Base-by-base conservation (phyloP, 306 rosid species). In the Vigna reflexopilosa region DNA sequence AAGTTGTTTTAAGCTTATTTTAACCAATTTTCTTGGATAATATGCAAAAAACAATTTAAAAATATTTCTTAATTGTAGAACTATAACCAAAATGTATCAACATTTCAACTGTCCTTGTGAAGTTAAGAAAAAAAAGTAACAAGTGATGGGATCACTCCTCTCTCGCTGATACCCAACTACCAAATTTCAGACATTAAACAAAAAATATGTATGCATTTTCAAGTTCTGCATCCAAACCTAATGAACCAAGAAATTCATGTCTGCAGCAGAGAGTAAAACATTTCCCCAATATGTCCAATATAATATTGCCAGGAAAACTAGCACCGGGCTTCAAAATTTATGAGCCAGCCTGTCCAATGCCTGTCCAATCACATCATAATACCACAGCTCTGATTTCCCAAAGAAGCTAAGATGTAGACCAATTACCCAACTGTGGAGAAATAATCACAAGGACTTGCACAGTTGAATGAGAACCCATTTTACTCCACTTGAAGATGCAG, bases 181-280 rank as follows among this genome's bases (percentile, higher is more conserved):
- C 17, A 69, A 70, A 4, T 70, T 20, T 17, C 32, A 71, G 14
- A 10, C 9, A 14, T 34, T 12, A 48, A 19, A 48, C 20, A 38
- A 52, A 65, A 58, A 14, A 30, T 30, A 30, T 6, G 36, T 42
- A 12, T 42, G 73, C 20, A 61, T 62, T 64, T 71, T 71, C 22
- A 62, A 24, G 38, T 79, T 62, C 49, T n/a, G 24, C 71, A 67
- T 74, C 70, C 8, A 67, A 51, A 45, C 44, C 69, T 54, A 73
- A 55, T 22, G 8, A 1, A 17, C 42, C 49, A 74, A 34, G 34
- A 22, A 45, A 74, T 67, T 67, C 64, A 55, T 44, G 69, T 55
- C 54, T 16, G 28, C 69, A 72, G 42, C 42, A 30, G 48, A n/a
- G 15, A 58, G 42, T 38, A 75, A 68, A 67, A 16, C 19, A 24